Evolutionary conservation across 306 rosid species (phyloP), one percentile per base, ranked within the genome.

Genomic region (Citrullus amarus): DNA sequence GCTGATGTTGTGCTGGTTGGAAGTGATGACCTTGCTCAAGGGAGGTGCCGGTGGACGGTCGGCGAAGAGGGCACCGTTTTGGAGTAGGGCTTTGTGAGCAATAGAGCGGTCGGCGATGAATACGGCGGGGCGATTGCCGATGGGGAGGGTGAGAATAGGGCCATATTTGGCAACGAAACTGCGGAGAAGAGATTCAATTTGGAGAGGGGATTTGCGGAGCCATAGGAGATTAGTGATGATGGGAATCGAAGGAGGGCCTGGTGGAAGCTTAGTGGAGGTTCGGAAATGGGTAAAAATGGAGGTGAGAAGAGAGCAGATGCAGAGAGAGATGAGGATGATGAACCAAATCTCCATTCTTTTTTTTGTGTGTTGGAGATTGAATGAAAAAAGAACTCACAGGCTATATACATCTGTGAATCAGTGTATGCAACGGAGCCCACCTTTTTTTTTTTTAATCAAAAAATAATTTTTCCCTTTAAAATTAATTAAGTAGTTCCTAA

Each of bases 341-440:
- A 77, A 20, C 80, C 54, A 62, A 3, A 44, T 77, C 72, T 44
- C 80, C 80, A 60, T 77, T 22, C 22, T 22, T 22, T 77, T 59
- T 13, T 55, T 1, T 54, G 9, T 43, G 9, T 43, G 10, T 43
- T 43, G 9, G 9, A 8, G 46, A 3, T 6, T 30, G 67, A 48
- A 12, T 16, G 0, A 4, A 46, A 11, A 46, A 39, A 39, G 8
- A 39, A 39, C 51, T 11, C 51, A 11, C 9, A 9, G 14, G 15
- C 51, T 46, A 9, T 46, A 46, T 46, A 46, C 7, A 9, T 43
- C 48, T 6, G 36, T 32, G 28, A 25, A 25, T 25, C 28, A 25
- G 28, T 25, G 28, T 25, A 25, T 25, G 28, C 28, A 25, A 25
- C 28, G 28, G 28, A 32, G 0, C 36, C 4, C 36, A 32, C 36